Conservation (phyloP, 192 early-diverging fungal species). For the Coemansia pectinata region DNA sequence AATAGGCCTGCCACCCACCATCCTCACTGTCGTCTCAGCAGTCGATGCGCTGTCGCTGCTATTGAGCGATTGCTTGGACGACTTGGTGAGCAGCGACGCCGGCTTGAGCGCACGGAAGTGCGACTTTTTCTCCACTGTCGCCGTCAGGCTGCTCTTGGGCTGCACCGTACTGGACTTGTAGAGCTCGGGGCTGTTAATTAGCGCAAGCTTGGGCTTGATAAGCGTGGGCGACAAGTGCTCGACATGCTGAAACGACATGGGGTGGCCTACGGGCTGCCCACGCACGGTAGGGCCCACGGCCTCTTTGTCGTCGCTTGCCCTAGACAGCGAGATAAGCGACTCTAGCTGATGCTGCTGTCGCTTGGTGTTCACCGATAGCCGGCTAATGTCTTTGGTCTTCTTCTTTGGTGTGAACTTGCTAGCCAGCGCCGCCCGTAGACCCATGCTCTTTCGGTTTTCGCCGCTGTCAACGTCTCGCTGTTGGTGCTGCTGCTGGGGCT, state of each 20-base stretch:
- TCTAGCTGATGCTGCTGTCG: conserved; percentile 54
- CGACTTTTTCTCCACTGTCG: conserved; percentile 24
- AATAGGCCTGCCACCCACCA: conserved; percentile 34
- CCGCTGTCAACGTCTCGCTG: background rate
- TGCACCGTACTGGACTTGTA: conserved; percentile 9
- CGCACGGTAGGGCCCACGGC: conserved; percentile 30
- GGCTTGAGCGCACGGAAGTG: conserved; percentile 50
- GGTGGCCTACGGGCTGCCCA: conserved; percentile 47
- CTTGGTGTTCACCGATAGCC: conserved; percentile 35
- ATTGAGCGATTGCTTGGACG: conserved; percentile 24
- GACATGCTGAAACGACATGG: conserved; percentile 53
- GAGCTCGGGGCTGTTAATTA: conserved; percentile 32
- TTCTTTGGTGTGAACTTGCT: conserved; percentile 50
- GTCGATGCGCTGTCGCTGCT: conserved; percentile 6
- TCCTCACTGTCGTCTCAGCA: conserved; percentile 16
- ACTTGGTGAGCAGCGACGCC: conserved; percentile 36
- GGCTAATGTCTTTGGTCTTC: conserved; percentile 33
- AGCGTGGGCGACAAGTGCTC: conserved; percentile 50
- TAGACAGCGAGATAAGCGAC: conserved; percentile 40
- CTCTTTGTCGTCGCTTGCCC: conserved; percentile 8
- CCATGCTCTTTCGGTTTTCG: conserved; percentile 29
- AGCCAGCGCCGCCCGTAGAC: conserved; percentile 39
- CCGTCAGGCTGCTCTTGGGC: background rate
- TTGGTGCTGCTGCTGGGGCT: conserved; percentile 11
- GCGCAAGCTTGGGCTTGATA: conserved; percentile 40